phyloP scores from a whole-genome alignment of 2,329 filamentous ascomycete species.

The Pseudocercospora eumusae region DNA sequence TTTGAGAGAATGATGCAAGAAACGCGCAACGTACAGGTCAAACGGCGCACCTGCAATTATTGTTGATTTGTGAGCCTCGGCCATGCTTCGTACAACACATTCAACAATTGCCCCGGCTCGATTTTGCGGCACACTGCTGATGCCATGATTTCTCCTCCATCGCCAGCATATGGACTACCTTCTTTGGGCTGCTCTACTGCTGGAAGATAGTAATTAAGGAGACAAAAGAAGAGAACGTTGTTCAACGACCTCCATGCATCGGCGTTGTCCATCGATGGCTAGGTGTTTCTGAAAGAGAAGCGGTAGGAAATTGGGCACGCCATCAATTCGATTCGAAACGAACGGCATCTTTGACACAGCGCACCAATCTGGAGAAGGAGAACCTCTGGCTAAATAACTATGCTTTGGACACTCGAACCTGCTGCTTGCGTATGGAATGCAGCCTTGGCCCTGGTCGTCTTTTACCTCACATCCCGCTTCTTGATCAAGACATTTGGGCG shows the following conservation, averaged over 20 bases:
- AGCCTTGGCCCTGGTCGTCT: neutral
- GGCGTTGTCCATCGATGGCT: neutral
- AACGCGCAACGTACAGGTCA: neutral
- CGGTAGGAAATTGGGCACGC: neutral
- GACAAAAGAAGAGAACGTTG: neutral
- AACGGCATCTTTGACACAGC: neutral
- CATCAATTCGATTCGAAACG: neutral
- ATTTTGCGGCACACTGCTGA: neutral
- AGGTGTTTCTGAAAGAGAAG: neutral
- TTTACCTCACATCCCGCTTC: neutral
- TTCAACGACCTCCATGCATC: neutral
- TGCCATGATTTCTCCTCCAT: neutral
- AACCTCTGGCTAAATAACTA: neutral
- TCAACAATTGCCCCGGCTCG: too few species aligned
- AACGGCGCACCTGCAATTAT: neutral
- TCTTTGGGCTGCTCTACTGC: neutral
- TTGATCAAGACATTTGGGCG: neutral
- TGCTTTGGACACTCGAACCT: neutral
- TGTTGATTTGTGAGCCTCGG: too few species aligned
- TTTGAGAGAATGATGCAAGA: neutral
- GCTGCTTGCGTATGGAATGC: neutral
- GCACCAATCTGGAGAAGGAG: too few species aligned
- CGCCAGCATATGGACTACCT: neutral
- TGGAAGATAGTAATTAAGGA: neutral
- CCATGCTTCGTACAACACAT: too few species aligned